Evolutionary conservation across 2,329 filamentous ascomycete species (phyloP).

Genomic region (Helicocarpus griseus): DNA sequence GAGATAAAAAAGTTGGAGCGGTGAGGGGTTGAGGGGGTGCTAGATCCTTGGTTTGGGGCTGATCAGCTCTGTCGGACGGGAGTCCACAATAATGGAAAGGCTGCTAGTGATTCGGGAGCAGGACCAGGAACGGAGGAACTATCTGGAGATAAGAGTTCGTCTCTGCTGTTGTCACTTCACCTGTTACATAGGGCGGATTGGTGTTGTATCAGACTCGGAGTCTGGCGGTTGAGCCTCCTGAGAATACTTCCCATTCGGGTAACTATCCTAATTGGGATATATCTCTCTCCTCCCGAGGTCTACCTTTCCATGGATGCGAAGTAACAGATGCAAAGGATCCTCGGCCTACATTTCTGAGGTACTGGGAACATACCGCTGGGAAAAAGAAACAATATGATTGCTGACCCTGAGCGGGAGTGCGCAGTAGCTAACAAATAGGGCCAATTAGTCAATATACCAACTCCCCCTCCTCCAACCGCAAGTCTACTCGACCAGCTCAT

Average conservation of each 20-base stretch:
- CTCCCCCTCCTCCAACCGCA: not conserved
- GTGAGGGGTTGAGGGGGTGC: not conserved
- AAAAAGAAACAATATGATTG: not conserved
- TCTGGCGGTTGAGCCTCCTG: too few relatives aligned
- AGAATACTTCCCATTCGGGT: not conserved
- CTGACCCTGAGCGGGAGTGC: not conserved
- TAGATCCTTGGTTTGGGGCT: not conserved
- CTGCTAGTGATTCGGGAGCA: too few relatives aligned
- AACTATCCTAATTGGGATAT: not conserved
- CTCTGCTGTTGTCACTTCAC: too few relatives aligned
- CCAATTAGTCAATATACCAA: not conserved
- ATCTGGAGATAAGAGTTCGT: too few relatives aligned
- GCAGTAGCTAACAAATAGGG: not conserved
- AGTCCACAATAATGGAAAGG: too few relatives aligned
- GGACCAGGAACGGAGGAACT: too few relatives aligned
- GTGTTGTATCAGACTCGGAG: too few relatives aligned
- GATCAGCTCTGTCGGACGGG: not conserved
- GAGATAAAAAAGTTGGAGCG: not conserved
- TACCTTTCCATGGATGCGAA: too few relatives aligned
- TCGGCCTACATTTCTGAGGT: too few relatives aligned
- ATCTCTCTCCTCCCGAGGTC: too few relatives aligned
- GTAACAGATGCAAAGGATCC: too few relatives aligned
- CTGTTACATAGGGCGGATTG: too few relatives aligned
- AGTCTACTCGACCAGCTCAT: not conserved
- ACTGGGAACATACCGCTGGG: not conserved